Conservation (phyloP, 164 flowering plant species). For the Vitis rupestris region DNA sequence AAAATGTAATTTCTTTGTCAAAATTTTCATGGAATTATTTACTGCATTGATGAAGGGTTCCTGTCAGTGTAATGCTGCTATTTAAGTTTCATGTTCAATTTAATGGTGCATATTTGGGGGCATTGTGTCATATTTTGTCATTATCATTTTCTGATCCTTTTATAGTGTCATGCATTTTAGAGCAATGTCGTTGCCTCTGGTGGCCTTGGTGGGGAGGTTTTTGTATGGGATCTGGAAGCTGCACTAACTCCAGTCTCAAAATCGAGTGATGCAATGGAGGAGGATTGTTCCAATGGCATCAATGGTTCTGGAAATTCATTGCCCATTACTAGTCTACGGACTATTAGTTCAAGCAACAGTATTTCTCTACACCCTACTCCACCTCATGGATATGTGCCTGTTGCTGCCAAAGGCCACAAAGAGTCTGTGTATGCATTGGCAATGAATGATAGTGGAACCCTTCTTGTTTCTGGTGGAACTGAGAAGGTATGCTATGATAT, state of each 20-base stretch:
- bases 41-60: slow-evolving; percentile 22
- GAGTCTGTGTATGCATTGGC: slow-evolving; percentile 97
- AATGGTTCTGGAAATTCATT: slow-evolving; percentile 53
- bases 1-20: slow-evolving; percentile 70
- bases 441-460: slow-evolving; percentile 85
- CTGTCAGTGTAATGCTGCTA: slow-evolving; percentile 6
- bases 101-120: slow-evolving; percentile 1
- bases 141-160: slow-evolving; percentile 50
- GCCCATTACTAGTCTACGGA: slow-evolving; percentile 62
- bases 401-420: slow-evolving; percentile 94
- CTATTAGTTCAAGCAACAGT: slow-evolving; percentile 74
- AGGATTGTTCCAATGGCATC: slow-evolving; percentile 64
- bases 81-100: slow-evolving; percentile 5
- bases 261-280: slow-evolving; percentile 60
- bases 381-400: slow-evolving; percentile 70
- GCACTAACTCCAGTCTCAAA: slow-evolving; percentile 70
- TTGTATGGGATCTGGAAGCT: slow-evolving; percentile 96
- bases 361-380: slow-evolving; percentile 67
- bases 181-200: slow-evolving; percentile 93
- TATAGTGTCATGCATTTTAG: slow-evolving; percentile 81
- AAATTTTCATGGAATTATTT: slow-evolving; percentile 5
- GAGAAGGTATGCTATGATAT: slow-evolving; percentile 69
- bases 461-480: slow-evolving; percentile 98
- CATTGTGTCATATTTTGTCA: slow-evolving; percentile 5
- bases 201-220: slow-evolving; percentile 99